Evolutionary conservation across 2,329 filamentous ascomycete genomes (phyloP).

Genomic region (Trichoderma atroviride): DNA sequence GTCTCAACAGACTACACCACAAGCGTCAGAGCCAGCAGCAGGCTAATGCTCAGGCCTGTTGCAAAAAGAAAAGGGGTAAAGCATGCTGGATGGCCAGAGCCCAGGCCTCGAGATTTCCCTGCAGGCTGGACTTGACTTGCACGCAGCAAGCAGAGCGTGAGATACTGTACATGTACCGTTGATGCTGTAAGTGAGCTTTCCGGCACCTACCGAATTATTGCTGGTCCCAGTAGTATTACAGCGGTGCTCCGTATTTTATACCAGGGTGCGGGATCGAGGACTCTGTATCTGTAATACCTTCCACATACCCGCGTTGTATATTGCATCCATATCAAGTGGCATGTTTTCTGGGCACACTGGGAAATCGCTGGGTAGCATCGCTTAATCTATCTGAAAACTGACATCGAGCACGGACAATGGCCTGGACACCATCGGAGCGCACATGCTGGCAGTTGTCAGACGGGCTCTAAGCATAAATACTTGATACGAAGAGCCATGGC

Average conservation of each 20-base stretch:
- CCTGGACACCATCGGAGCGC: background rate
- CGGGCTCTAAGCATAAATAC: background rate
- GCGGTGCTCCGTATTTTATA: background rate
- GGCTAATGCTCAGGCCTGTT: background rate
- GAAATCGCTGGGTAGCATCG: background rate
- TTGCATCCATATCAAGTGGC: too few relatives aligned
- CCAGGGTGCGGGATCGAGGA: background rate
- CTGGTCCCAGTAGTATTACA: background rate
- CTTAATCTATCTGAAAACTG: background rate
- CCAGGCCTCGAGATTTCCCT: background rate
- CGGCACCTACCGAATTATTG: slow-evolving; percentile 11
- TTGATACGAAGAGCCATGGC: background rate
- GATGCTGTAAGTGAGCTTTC: background rate
- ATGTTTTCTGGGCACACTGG: background rate
- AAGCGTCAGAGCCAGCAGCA: background rate
- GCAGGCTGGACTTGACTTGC: background rate
- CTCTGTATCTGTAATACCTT: background rate
- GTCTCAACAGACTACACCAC: background rate
- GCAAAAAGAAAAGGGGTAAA: slow-evolving; percentile 6
- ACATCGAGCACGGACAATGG: background rate
- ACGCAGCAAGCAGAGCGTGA: background rate
- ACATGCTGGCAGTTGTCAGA: background rate
- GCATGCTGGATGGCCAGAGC: background rate
- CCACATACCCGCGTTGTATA: background rate
- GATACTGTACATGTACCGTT: too few relatives aligned